Evolutionary conservation across 2,329 filamentous ascomycete genomes (phyloP).

Genomic region (Aspergillus sclerotialis): DNA sequence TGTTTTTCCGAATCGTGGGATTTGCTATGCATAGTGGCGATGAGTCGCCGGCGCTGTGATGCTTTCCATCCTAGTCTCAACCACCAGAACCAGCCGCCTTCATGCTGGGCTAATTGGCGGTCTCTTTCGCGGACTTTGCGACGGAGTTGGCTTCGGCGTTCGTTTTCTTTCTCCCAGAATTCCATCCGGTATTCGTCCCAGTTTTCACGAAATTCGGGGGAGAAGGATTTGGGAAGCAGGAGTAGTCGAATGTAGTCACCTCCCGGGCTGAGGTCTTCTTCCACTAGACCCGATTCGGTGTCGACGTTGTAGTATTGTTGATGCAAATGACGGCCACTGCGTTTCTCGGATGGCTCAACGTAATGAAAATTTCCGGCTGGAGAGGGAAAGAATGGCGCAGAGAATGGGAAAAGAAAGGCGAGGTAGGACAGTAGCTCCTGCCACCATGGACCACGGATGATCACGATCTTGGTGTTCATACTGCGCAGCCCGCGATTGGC

Average conservation of each 20-base stretch:
- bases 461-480: conserved; percentile 94
- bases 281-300: conserved; percentile 56
- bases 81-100: conserved; percentile 79
- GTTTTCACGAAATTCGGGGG: conserved; percentile 87
- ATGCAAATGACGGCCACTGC: conserved; percentile 28
- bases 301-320: conserved; percentile 50
- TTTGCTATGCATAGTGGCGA: conserved; percentile 20
- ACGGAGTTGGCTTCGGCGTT: conserved; percentile 68
- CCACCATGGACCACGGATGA: conserved; percentile 77
- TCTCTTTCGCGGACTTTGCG: conserved; percentile 63
- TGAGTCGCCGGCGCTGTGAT: conserved; percentile 23
- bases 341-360: conserved; percentile 52
- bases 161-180: conserved; percentile 97
- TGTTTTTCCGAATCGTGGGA: conserved; percentile 22
- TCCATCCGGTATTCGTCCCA: conserved; percentile 93
- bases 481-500: conserved; percentile 83
- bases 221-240: conserved; percentile 89
- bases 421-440: conserved; percentile 66
- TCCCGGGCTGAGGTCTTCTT: conserved; percentile 84
- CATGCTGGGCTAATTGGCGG: conserved; percentile 58
- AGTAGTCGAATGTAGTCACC: conserved; percentile 89
- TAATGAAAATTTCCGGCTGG: conserved; percentile 66
- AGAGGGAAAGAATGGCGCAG: conserved; percentile 55
- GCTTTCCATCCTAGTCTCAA: conserved; percentile 51
- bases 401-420: conserved; percentile 72